Conservation (phyloP, 2,329 filamentous ascomycete genomes). For the Penicillium sp. region DNA sequence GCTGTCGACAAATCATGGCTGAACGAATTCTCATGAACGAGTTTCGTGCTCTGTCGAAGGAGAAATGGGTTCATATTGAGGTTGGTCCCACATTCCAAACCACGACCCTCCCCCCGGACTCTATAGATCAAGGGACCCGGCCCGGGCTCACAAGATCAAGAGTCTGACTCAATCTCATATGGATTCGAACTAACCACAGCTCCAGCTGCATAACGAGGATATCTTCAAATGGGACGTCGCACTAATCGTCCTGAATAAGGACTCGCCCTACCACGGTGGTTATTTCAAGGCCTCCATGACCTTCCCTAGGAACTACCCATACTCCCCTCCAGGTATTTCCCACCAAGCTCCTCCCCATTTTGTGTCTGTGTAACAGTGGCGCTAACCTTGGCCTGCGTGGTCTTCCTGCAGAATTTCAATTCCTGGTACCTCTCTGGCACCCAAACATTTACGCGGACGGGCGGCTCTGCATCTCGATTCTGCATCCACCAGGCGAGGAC, state of each 20-base stretch:
- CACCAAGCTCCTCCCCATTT: neutral
- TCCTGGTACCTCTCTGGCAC: conserved; percentile 79
- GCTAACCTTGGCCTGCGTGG: neutral
- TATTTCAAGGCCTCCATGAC: conserved; percentile 91
- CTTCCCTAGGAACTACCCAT: conserved; percentile 89
- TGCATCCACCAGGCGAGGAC: conserved; percentile 90
- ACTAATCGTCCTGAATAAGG: conserved; percentile 89
- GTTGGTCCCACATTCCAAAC: conserved; percentile 52
- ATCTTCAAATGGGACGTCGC: conserved; percentile 86
- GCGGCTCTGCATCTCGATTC: conserved; percentile 92
- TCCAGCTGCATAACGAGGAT: conserved; percentile 75
- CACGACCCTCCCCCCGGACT: neutral
- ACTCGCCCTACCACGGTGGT: conserved; percentile 88
- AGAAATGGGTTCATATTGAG: conserved; percentile 93
- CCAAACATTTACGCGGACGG: conserved; percentile 94
- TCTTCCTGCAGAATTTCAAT: conserved; percentile 70
- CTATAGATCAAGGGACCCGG: neutral
- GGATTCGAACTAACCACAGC: neutral
- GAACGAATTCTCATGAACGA: conserved; percentile 89
- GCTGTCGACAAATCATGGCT: conserved; percentile 50
- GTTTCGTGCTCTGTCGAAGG: conserved; percentile 77
- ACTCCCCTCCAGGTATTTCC: conserved; percentile 69
- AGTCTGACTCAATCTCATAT: neutral
- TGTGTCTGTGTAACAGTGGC: neutral
- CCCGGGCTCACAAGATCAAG: neutral